These are phyloP conservation scores for Termitomyces sp. DNA, from an alignment of 768 basidiomycete species.

Conservation along the genomic window DNA sequence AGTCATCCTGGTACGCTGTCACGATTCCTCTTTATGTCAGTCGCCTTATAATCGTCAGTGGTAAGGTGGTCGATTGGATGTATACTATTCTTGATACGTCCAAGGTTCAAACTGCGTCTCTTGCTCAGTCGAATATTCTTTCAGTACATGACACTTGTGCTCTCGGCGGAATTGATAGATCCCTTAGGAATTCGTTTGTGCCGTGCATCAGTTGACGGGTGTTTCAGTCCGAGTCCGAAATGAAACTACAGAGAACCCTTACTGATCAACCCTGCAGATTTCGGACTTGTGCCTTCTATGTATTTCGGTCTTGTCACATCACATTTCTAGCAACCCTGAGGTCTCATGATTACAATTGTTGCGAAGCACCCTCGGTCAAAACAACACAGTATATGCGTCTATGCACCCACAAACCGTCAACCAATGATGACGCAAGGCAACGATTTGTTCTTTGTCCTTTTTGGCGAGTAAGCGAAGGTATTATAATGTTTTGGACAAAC, in stretches of 20 bases:
- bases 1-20: too few relatives aligned
- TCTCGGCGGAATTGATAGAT: too few relatives aligned
- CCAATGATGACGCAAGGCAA: too few relatives aligned
- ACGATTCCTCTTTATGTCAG: too few relatives aligned
- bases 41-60: too few relatives aligned
- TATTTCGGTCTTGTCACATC: background rate
- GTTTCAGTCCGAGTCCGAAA: too few relatives aligned
- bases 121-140: too few relatives aligned
- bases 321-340: background rate
- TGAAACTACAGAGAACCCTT: background rate
- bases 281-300: background rate
- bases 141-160: too few relatives aligned
- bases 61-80: too few relatives aligned
- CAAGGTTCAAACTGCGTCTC: too few relatives aligned
- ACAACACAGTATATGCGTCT: background rate
- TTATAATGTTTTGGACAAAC: background rate
- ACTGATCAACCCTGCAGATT: background rate
- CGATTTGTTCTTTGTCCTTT: background rate
- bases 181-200: background rate
- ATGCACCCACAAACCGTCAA: background rate
- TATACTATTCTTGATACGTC: too few relatives aligned
- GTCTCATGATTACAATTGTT: background rate
- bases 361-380: background rate
- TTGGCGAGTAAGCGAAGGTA: background rate
- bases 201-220: background rate